phyloP scores from a whole-genome alignment of 371 early-diverging fungal species.

The Haplosporangium sp. region DNA sequence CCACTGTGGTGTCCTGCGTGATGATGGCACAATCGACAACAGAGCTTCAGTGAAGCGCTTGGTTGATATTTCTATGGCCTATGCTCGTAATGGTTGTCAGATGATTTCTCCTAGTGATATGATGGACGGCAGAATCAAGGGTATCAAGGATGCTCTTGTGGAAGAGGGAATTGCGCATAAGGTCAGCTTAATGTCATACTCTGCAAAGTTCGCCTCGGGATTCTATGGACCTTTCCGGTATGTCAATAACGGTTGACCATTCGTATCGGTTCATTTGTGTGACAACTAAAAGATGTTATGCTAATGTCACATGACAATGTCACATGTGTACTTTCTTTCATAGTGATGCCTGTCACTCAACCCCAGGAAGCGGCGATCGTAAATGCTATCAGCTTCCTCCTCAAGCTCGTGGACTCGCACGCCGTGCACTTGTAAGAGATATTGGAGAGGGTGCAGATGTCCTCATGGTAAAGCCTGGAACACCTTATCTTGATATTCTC shows the following conservation, averaged over 20 bases:
- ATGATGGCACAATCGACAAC: slow-evolving; percentile 90
- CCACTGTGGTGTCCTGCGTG: slow-evolving; percentile 90
- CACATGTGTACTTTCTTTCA: neutral
- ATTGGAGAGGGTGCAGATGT: slow-evolving; percentile 96
- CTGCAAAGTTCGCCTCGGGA: slow-evolving; percentile 93
- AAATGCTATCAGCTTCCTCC: slow-evolving; percentile 95
- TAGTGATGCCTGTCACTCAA: slow-evolving; percentile 93
- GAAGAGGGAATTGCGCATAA: slow-evolving; percentile 80
- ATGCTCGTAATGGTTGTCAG: slow-evolving; percentile 90
- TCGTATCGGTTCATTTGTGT: neutral
- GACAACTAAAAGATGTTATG: neutral
- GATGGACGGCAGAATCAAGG: slow-evolving; percentile 97
- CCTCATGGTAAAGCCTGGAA: slow-evolving; percentile 97
- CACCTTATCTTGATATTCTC: slow-evolving; percentile 95
- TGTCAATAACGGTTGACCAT: neutral
- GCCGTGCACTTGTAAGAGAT: slow-evolving; percentile 90
- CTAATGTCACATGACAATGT: neutral
- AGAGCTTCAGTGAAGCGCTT: slow-evolving; percentile 79
- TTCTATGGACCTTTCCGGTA: slow-evolving; percentile 98
- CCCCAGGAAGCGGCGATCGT: slow-evolving; percentile 93
- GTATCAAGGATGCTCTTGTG: slow-evolving; percentile 88
- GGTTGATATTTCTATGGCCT: slow-evolving; percentile 87
- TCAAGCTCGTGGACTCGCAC: slow-evolving; percentile 88
- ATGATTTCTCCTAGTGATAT: slow-evolving; percentile 96
- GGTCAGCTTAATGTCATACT: slow-evolving; percentile 92